These are phyloP conservation scores for Calycina marina DNA, from an alignment of 2,329 filamentous ascomycete genomes.

Conservation along the genomic window DNA sequence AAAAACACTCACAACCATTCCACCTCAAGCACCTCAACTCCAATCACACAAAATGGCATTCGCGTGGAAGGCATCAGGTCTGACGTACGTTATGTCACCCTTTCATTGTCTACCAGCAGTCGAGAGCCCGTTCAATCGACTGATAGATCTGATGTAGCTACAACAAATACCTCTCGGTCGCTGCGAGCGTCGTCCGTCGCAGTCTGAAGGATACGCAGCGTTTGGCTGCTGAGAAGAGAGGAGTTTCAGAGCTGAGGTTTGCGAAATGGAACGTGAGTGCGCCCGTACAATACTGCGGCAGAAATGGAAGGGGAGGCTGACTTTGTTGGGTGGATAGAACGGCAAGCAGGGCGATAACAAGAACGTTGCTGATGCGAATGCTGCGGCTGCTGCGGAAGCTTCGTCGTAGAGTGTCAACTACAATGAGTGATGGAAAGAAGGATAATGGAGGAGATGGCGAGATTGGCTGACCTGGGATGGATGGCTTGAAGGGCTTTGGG, in stretches of 20 bases:
- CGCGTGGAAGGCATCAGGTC: conserved; percentile 95
- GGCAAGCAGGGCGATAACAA: conserved; percentile 87
- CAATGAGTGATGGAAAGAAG: conserved; percentile 6
- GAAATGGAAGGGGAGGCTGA: conserved; percentile 8
- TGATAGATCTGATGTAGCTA: conserved; percentile 47
- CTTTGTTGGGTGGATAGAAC: conserved; percentile 45
- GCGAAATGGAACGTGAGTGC: conserved; percentile 83
- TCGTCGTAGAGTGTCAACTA: no score
- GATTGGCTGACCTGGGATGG: conserved; percentile 3
- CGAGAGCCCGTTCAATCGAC: conserved; percentile 10
- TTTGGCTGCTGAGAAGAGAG: conserved; percentile 74
- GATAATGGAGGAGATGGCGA: conserved; percentile 1
- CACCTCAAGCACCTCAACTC: not conserved
- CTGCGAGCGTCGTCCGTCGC: conserved; percentile 85
- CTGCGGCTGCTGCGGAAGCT: conserved; percentile 21
- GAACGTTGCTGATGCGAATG: conserved; percentile 48
- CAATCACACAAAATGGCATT: conserved; percentile 54
- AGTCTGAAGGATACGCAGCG: conserved; percentile 94
- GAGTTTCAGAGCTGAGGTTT: conserved; percentile 78
- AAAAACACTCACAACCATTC: not conserved
- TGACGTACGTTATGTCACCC: conserved; percentile 34
- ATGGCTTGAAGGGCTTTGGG: conserved; percentile 2
- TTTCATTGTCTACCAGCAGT: not conserved
- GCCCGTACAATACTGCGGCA: not conserved
- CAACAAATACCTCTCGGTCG: conserved; percentile 98